Evolutionary conservation across 2,329 filamentous ascomycete species (phyloP).

Genomic region (Akanthomyces uredinophilus): DNA sequence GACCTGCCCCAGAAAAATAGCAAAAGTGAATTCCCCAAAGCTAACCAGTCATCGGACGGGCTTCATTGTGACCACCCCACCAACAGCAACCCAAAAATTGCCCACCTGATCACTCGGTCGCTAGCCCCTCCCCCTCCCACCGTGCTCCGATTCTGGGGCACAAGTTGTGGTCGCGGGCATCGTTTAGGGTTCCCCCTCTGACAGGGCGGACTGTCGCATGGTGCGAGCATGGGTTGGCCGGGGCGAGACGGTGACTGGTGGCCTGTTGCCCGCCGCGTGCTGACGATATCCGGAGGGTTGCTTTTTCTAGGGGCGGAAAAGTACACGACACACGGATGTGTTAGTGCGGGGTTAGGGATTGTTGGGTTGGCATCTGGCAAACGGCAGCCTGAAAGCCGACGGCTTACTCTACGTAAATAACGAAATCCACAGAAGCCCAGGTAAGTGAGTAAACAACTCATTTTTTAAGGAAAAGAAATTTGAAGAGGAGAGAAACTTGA

Average conservation of each 20-base stretch:
- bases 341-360: too few relatives aligned
- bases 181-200: too few relatives aligned
- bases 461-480: too few relatives aligned
- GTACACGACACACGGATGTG: too few relatives aligned
- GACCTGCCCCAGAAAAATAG: background rate
- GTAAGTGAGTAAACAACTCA: too few relatives aligned
- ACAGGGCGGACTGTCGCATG: background rate
- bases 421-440: too few relatives aligned
- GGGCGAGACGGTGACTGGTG: background rate
- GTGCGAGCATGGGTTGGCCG: background rate
- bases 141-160: conserved; percentile 1
- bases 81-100: background rate
- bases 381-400: too few relatives aligned
- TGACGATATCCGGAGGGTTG: background rate
- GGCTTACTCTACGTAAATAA: too few relatives aligned
- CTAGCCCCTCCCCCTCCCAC: background rate
- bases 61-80: background rate
- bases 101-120: conserved; percentile 2
- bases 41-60: background rate
- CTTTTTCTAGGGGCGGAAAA: background rate
- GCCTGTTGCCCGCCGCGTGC: background rate
- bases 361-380: too few relatives aligned
- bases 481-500: too few relatives aligned
- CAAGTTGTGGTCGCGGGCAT: background rate
- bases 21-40: background rate